These are phyloP conservation scores for Populus nigra DNA, from an alignment of 345 rosid species.

Conservation along the genomic window DNA sequence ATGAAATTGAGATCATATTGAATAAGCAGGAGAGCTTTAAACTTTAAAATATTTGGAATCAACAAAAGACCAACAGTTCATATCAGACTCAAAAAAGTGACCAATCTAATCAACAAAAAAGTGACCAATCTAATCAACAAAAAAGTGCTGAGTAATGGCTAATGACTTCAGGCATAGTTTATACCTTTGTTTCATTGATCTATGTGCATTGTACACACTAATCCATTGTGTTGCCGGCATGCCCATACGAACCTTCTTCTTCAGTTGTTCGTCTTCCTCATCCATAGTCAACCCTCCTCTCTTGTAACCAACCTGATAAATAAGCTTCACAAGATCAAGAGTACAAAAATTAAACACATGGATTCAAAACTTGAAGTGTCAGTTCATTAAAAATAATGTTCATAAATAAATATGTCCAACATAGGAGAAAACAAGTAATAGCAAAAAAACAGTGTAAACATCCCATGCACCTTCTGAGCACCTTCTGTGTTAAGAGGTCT, in stretches of 20 bases:
- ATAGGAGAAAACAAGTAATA: not conserved
- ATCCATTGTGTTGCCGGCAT: constrained; percentile 95
- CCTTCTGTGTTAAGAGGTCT: constrained; percentile 96
- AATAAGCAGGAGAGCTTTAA: not conserved
- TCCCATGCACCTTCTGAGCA: constrained; percentile 72
- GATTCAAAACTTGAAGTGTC: not conserved
- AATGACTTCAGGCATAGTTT: constrained; percentile 2
- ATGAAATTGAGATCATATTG: not conserved
- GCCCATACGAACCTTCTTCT: constrained; percentile 79
- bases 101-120: not conserved
- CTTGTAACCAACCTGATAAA: constrained; percentile 67
- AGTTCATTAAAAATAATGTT: not conserved
- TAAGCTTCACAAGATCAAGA: constrained; percentile 19
- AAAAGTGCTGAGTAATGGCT: constrained; percentile 4
- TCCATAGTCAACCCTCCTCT: constrained; percentile 68
- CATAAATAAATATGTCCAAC: not conserved
- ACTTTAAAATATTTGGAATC: not conserved
- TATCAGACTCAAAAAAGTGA: not conserved
- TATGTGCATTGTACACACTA: constrained; percentile 85
- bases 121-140: not conserved
- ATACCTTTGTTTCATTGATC: constrained; percentile 95
- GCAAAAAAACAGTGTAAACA: constrained; percentile 1
- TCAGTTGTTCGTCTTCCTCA: constrained; percentile 74
- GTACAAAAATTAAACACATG: not conserved
- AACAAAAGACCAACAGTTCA: not conserved